Evolutionary conservation across 2,329 filamentous ascomycete species (phyloP), one percentile per base, ranked within the genome.

Genomic region (Penicillium thymicola): DNA sequence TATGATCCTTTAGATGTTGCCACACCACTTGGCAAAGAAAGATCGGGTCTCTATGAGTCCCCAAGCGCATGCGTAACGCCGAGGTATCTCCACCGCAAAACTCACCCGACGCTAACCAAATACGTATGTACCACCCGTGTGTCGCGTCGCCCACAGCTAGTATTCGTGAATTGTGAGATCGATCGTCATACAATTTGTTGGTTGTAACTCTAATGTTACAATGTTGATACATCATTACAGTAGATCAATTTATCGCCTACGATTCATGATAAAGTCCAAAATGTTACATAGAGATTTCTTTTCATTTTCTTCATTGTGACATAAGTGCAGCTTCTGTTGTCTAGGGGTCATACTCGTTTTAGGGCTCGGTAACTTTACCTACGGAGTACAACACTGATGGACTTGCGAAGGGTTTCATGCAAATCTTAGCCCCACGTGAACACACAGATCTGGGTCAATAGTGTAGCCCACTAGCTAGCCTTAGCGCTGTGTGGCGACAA

Each of bases 391-490:
- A 11, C 10, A 38, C 5, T 40, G 25, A 34, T 27, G 45, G 30
- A 46, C 21, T 34, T 3, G 8, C 30, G 13, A 45, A 46, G 21
- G 27, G 43, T 48, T 36, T 34, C 28, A 37, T 53, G 21, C 28
- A 14, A 42, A 34, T 48, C 43, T 59, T 58, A 50, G 60, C 25
- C 54, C 37, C 47, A 40, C 28, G n/a, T 21, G 13, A 46, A 48
- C 14, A 10, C 23, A 18, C 11, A 25, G 43, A 59, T 57, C 28
- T 44, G 38, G 44, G 41, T 58, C 58, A 59, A 65, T 65, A 64
- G 63, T 46, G 57, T 57, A 60, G 34, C 34, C 57, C 58, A 51
- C 60, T 64, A 62, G 11, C 38, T 11, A 11, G 43, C 41, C 14
- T 51, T 63, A 60, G 58, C 51, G 58, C 37, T 50, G n/a, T 25